Base-by-base conservation (phyloP, 2,329 filamentous ascomycete species). In the Claviceps pusilla region DNA sequence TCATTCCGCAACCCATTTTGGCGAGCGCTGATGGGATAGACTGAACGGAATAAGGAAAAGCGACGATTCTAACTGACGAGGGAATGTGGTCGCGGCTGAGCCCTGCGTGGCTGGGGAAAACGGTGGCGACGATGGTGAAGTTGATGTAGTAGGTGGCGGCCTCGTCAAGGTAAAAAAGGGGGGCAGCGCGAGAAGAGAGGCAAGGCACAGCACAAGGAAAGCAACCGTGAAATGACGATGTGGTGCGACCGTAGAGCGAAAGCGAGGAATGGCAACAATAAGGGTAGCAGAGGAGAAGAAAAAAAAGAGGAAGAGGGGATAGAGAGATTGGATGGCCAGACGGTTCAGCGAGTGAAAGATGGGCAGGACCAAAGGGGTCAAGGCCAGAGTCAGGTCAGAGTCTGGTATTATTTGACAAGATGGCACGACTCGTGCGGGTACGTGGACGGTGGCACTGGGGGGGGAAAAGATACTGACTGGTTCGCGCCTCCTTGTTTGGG, bases 1-100 rank as follows among this genome's bases (percentile, higher is more conserved):
- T 97, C 89, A 96, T 95, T 75, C 91, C 91, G 73, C 93, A 98
- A 83, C 93, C 93, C 93, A 98, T 98, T 66, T 78, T 89, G 85
- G 70, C 76, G 73, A 71, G 64, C 57, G 11, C 39, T 16, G 10
- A 42, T 7, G 11, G 7, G 7, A 14, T 33, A 29, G 9, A 29
- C 28, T 42, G 31, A 29, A 35, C 42, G 12, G 47, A 47, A 52
- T 43, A 10, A 24, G 24, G 24, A 24, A 48, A 7, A 33, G 41
- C 55, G 51, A 11, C 39, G 14, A 7, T 39, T 48, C 39, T 43
- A 31, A 6, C 31, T 24, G 29, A 42, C 12, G 31, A 14, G 41
- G 14, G 29, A 16, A 7, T 48, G n/a, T 43, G 28, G 4, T 49
- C 35, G 48, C 48, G 35, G 24, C 52, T 50, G 14, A 9, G 52